Conservation (phyloP, 257 asterid genomes). For the Scutellaria galericulata region DNA sequence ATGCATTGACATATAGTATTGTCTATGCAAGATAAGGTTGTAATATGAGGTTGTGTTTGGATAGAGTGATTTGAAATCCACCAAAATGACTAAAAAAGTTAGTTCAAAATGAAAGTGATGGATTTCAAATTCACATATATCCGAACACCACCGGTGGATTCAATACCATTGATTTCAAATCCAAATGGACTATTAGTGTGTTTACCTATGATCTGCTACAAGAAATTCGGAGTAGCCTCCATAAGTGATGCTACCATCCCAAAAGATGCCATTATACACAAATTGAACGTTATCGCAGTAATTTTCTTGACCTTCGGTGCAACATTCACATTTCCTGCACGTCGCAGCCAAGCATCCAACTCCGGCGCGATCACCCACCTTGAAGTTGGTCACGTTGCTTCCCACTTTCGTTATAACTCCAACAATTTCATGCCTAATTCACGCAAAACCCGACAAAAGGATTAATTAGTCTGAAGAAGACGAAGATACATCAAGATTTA, state of each 20-base stretch:
- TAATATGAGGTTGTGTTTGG: too few species aligned
- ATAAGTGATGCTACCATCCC: constrained; percentile 92
- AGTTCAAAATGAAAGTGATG: too few species aligned
- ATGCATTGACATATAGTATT: too few species aligned
- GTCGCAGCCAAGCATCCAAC: constrained; percentile 90
- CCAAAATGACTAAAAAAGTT: too few species aligned
- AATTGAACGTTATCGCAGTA: constrained; percentile 78
- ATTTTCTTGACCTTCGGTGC: constrained; percentile 68
- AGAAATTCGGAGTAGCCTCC: constrained; percentile 86
- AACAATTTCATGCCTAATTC: constrained; percentile 75
- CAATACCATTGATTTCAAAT: too few species aligned
- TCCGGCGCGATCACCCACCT: constrained; percentile 78
- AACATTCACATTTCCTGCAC: constrained; percentile 72
- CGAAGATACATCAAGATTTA: too few species aligned
- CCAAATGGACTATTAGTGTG: background rate
- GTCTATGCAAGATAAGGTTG: too few species aligned
- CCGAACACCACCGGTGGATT: too few species aligned
- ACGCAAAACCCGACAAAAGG: background rate
- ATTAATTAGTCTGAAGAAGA: too few species aligned
- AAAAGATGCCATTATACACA: constrained; percentile 77
- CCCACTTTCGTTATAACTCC: constrained; percentile 82
- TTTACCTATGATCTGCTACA: constrained; percentile 57
- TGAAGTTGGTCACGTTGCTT: constrained; percentile 65
- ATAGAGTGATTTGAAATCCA: too few species aligned
- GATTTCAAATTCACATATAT: too few species aligned